Evolutionary conservation across 768 basidiomycete genomes (phyloP).

Genomic region (Xerocomellus intermedius): DNA sequence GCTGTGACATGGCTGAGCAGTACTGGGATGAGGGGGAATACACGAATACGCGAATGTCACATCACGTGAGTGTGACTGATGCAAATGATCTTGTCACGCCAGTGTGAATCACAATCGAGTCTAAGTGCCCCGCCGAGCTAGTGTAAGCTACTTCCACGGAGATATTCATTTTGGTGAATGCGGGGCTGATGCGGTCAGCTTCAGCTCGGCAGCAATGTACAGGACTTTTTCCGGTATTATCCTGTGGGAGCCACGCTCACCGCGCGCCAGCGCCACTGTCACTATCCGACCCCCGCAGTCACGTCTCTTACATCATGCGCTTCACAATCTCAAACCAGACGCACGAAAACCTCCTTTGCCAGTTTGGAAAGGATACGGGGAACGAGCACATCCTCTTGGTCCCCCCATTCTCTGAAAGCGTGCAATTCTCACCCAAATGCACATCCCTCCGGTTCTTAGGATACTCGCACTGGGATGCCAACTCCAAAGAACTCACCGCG

Average conservation of each 20-base stretch:
- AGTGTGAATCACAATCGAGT: too few relatives aligned
- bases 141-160: background rate
- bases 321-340: slow-evolving; percentile 41
- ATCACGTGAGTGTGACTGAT: slow-evolving; percentile 11
- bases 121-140: too few relatives aligned
- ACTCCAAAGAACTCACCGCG: slow-evolving; percentile 20
- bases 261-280: too few relatives aligned
- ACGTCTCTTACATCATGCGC: slow-evolving; percentile 21
- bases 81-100: background rate
- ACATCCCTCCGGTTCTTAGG: slow-evolving; percentile 17
- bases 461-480: slow-evolving; percentile 8
- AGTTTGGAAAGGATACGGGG: background rate
- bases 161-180: background rate
- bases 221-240: too few relatives aligned
- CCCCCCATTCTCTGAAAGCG: slow-evolving; percentile 24
- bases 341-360: slow-evolving; percentile 24
- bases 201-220: background rate
- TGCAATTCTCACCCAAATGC: slow-evolving; percentile 19
- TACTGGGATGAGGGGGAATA: background rate
- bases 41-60: background rate
- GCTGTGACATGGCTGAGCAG: slow-evolving; percentile 19
- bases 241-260: background rate
- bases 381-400: slow-evolving; percentile 16
- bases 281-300: too few relatives aligned
- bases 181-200: background rate